Conservation (phyloP, 495 filamentous ascomycete genomes). For the Penicillium diatomitis region DNA sequence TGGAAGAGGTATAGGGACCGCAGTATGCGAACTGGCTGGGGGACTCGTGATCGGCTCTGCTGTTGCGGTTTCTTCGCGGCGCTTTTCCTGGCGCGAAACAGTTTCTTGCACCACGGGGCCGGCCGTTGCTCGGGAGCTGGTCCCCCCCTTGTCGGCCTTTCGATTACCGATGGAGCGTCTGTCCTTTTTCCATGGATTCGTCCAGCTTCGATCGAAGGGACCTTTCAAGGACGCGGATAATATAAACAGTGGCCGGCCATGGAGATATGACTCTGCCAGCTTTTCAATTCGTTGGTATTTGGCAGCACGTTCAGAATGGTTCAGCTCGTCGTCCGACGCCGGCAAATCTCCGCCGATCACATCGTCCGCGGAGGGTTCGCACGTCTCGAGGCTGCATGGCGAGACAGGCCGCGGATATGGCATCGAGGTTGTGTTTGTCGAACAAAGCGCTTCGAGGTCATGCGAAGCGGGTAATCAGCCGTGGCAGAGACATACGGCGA, state of each 20-base stretch:
- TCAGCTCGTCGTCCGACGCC: slow-evolving; percentile 53
- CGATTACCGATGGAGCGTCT: slow-evolving; percentile 5
- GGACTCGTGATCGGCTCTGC: neutral
- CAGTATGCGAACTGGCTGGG: neutral
- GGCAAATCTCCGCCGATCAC: slow-evolving; percentile 33
- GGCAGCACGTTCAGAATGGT: slow-evolving; percentile 33
- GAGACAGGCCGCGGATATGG: slow-evolving; percentile 30
- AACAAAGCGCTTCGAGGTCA: slow-evolving; percentile 1
- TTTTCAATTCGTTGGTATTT: slow-evolving; percentile 51
- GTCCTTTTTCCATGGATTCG: slow-evolving; percentile 52
- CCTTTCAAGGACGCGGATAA: slow-evolving; percentile 53
- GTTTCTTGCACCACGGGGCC: slow-evolving; percentile 14
- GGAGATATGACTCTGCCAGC: slow-evolving; percentile 48
- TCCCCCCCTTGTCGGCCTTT: neutral
- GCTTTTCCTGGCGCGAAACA: slow-evolving; percentile 2
- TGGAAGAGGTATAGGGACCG: neutral
- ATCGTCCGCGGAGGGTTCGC: slow-evolving; percentile 29
- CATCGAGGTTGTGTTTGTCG: slow-evolving; percentile 22
- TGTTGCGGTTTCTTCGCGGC: slow-evolving; percentile 2
- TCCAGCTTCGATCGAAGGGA: slow-evolving; percentile 55
- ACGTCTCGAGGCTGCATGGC: slow-evolving; percentile 36
- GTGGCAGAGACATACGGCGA: slow-evolving; percentile 16
- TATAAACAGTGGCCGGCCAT: slow-evolving; percentile 48
- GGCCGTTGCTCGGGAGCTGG: neutral
- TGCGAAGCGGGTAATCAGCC: slow-evolving; percentile 6